Base-by-base conservation (phyloP, 169 alveolate species). In the Besnoitia besnoiti region DNA sequence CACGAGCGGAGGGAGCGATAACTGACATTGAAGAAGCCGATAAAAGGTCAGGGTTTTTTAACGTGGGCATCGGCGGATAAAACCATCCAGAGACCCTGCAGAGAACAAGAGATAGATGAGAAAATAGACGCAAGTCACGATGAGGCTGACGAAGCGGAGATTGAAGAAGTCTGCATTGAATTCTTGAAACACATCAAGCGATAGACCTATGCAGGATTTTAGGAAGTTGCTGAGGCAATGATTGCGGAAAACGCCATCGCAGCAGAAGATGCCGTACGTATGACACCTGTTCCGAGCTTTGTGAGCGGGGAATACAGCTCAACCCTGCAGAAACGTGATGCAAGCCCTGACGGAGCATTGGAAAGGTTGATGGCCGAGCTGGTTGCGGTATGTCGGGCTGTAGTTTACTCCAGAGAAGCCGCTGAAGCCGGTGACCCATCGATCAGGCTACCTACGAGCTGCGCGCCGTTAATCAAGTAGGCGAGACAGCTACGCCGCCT, bases 401-500 rank as follows among this genome's bases (percentile, higher is more conserved):
- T 46, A 27, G 46, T 44, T 30, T 51, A 19, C 44, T 39, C 27
- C 73, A 27, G 73, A 0, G n/a, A 55, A 55, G 27, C 73, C 16
- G 27, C 73, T 10, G 27, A 24, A 55, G 67, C 3, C 12, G 27
- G 16, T 21, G 27, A 8, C 27, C 51, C 0, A 33, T 50, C 40
- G 0, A 21, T 21, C 61, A 91, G 94, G 91, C 87, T 0, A 89
- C 94, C 55, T 91, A 91, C 80, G 47, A 40, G 19, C 61, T 91
- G 79, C 51, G 94, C 47, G 91, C 80, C 42, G 94, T 91, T 67
- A 91, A 91, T 30, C 85, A 91, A 91, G 94, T 91, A 91, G 8
- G 59, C 47, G 39, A 40, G 46, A 44, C 49, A 37, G 73, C 27
- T 55, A 55, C n/a, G n/a, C n/a, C n/a, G n/a, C n/a, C n/a, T n/a